These are phyloP conservation scores for Drosera capensis DNA, from an alignment of 148 eudicot species.

Conservation along the genomic window DNA sequence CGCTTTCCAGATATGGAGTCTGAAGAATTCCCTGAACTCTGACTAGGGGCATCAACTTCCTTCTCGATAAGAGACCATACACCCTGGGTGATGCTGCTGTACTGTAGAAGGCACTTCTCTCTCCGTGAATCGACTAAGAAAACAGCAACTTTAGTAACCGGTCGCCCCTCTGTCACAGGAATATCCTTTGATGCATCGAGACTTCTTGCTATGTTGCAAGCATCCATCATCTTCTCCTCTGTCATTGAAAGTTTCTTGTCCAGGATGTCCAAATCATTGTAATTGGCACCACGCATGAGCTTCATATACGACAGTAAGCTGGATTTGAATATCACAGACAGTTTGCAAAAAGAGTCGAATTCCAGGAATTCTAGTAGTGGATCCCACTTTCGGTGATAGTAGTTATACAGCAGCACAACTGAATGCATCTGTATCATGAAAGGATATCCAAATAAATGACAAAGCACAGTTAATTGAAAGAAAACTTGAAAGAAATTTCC, in stretches of 20 bases:
- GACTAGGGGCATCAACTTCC: constrained; percentile 12
- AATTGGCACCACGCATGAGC: constrained; percentile 21
- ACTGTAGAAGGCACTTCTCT: constrained; percentile 44
- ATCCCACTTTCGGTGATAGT: constrained; percentile 55
- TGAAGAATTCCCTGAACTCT: constrained; percentile 6
- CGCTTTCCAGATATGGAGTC: constrained; percentile 20
- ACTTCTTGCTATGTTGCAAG: constrained; percentile 40
- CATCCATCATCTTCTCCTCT: constrained; percentile 57
- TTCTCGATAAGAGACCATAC: constrained; percentile 83
- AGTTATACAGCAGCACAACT: constrained; percentile 80
- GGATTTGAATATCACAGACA: constrained; percentile 44
- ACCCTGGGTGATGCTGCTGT: constrained; percentile 49
- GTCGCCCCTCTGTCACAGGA: constrained; percentile 42
- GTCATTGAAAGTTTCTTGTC: constrained; percentile 48
- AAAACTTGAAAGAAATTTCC: no score
- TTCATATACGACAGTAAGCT: constrained; percentile 31
- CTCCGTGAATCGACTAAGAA: constrained; percentile 44
- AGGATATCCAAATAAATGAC: not conserved
- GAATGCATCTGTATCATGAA: constrained; percentile 55
- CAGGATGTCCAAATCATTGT: constrained; percentile 17
- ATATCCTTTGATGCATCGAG: constrained; percentile 36
- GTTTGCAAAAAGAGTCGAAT: constrained; percentile 54
- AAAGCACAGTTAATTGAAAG: no score
- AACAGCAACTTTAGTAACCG: constrained; percentile 56
- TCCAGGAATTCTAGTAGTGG: constrained; percentile 37